Evolutionary conservation across 1,284 basidiomycete species (phyloP).

Genomic region (Rhodotorula sp.): DNA sequence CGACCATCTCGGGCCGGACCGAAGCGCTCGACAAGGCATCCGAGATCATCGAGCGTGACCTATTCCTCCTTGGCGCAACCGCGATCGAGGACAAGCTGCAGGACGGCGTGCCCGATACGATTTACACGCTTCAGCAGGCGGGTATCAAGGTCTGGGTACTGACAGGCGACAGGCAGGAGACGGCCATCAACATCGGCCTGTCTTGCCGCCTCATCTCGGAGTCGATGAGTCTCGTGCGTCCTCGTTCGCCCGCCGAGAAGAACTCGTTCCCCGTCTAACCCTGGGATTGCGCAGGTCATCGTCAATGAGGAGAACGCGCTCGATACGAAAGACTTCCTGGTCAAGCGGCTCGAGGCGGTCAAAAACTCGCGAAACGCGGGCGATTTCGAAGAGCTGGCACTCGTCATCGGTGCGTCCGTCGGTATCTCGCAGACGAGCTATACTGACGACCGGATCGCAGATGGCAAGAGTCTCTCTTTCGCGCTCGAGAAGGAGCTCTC

Average conservation of each 20-base stretch:
- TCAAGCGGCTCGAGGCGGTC: constrained; percentile 83
- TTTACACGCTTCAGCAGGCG: constrained; percentile 94
- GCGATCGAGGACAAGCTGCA: constrained; percentile 99
- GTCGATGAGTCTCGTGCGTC: constrained; percentile 89
- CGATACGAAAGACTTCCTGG: constrained; percentile 82
- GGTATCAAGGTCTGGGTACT: constrained; percentile 99
- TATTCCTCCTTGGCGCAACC: constrained; percentile 90
- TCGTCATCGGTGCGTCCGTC: constrained; percentile 74
- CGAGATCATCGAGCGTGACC: constrained; percentile 91
- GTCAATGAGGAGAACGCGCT: constrained; percentile 86
- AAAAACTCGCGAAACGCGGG: constrained; percentile 87
- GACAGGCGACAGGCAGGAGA: constrained; percentile 97
- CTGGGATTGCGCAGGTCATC: constrained; percentile 65
- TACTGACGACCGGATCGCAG: constrained; percentile 52
- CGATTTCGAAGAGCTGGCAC: constrained; percentile 88
- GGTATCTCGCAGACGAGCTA: neutral
- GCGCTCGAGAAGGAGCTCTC: constrained; percentile 91
- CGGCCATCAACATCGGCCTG: constrained; percentile 98
- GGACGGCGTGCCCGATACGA: constrained; percentile 97
- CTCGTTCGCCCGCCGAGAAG: too few relatives aligned
- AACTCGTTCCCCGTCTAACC: neutral
- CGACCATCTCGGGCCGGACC: constrained; percentile 85
- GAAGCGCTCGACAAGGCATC: constrained; percentile 94
- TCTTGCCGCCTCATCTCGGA: constrained; percentile 95
- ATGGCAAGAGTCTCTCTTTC: constrained; percentile 90